Conservation (phyloP, 257 asterid genomes). For the Solanum chilense region DNA sequence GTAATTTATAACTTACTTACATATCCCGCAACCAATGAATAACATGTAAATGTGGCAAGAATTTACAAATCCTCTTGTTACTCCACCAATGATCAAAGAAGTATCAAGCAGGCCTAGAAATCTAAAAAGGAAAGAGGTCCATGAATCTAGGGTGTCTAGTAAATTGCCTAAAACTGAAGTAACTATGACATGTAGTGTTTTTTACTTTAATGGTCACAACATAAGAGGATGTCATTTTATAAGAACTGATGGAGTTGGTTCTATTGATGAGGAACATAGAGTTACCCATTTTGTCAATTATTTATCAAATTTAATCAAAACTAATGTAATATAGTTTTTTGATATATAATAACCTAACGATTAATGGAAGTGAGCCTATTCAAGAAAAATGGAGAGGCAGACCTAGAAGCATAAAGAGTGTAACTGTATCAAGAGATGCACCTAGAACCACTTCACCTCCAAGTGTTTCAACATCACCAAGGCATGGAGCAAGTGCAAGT, state of each 20-base stretch:
- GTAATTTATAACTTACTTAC: neutral
- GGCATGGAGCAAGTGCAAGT: no score
- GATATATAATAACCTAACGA: neutral
- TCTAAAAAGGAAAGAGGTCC: neutral
- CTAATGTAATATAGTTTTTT: neutral
- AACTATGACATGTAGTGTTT: neutral
- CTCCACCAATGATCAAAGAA: neutral
- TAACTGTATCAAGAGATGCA: no score
- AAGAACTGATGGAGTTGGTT: neutral
- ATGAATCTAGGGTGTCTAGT: neutral
- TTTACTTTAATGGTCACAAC: neutral
- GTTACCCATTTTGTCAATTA: neutral
- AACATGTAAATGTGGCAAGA: neutral
- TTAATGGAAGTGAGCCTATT: neutral
- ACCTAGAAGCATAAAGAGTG: neutral
- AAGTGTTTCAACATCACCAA: no score
- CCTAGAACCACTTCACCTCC: no score
- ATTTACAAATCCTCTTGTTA: neutral
- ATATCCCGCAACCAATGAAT: neutral
- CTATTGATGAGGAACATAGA: neutral
- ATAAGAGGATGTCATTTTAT: neutral
- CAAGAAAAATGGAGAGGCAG: neutral
- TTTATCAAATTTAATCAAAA: neutral
- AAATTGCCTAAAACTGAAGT: neutral
- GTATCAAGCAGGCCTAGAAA: neutral